Conservation (phyloP, 2,329 filamentous ascomycete species). For the Ceratocystis diversiconidia region DNA sequence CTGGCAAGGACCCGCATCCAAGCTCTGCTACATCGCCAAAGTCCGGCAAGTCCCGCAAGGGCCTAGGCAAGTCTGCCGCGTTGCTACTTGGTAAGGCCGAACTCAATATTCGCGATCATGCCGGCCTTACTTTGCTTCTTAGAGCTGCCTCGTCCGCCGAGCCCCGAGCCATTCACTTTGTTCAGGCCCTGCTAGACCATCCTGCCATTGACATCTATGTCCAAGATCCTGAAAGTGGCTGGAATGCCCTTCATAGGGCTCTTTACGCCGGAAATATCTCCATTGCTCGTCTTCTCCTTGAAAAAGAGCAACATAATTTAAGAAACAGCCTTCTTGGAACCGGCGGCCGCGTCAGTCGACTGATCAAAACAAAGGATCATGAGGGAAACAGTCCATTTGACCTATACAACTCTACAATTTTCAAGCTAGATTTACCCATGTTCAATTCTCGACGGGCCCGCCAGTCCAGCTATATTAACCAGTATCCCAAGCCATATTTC, state of each 20-base stretch:
- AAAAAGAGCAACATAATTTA: constrained; percentile 48
- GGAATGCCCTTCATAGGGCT: constrained; percentile 86
- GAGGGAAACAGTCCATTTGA: constrained; percentile 94
- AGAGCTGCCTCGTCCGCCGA: constrained; percentile 66
- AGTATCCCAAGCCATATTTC: constrained; percentile 37
- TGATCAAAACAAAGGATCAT: constrained; percentile 91
- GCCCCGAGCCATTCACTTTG: constrained; percentile 57
- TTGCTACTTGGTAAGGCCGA: constrained; percentile 40
- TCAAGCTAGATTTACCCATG: constrained; percentile 49
- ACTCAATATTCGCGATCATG: constrained; percentile 70
- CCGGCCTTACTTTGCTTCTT: constrained; percentile 70
- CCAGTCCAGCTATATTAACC: constrained; percentile 20
- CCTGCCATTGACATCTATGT: constrained; percentile 72
- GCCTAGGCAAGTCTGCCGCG: constrained; percentile 32
- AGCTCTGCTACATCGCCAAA: constrained; percentile 20
- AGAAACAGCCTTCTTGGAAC: constrained; percentile 29
- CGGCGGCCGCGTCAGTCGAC: constrained; percentile 49
- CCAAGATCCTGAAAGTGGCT: constrained; percentile 83
- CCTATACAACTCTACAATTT: constrained; percentile 77
- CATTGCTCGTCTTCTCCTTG: constrained; percentile 68
- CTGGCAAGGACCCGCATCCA: constrained; percentile 20
- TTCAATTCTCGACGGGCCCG: constrained; percentile 19
- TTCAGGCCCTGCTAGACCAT: constrained; percentile 64
- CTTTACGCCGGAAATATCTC: constrained; percentile 81
- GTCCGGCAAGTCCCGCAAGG: constrained; percentile 37